These are phyloP conservation scores for Prinsepia uniflora DNA, from an alignment of 306 rosid species.

Conservation along the genomic window DNA sequence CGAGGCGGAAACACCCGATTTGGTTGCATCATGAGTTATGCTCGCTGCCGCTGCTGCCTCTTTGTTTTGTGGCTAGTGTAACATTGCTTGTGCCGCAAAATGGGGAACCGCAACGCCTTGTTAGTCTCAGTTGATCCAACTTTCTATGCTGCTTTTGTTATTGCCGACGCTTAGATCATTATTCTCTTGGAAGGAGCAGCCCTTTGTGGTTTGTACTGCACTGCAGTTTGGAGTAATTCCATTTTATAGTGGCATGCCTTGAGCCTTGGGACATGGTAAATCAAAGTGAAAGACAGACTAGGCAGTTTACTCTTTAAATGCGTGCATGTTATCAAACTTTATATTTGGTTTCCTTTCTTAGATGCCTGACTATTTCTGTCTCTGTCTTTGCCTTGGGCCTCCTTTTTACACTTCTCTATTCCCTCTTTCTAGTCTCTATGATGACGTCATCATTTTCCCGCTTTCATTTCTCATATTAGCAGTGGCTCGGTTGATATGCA, in stretches of 20 bases:
- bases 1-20: constrained; percentile 98
- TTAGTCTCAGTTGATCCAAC: constrained; percentile 31
- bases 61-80: constrained; percentile 47
- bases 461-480: too few relatives aligned
- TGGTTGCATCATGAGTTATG: constrained; percentile 65
- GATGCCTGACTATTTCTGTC: neutral
- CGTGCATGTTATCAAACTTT: constrained; percentile 31
- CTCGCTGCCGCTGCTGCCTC: neutral
- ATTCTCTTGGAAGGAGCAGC: constrained; percentile 48
- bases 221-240: constrained; percentile 51
- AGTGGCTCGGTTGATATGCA: too few relatives aligned
- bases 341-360: constrained; percentile 46
- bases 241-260: constrained; percentile 43
- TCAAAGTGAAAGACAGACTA: constrained; percentile 25
- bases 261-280: constrained; percentile 43
- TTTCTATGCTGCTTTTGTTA: constrained; percentile 40
- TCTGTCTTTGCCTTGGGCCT: neutral
- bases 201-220: constrained; percentile 23
- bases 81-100: constrained; percentile 34
- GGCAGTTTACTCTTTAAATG: constrained; percentile 37
- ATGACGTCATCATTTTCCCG: neutral
- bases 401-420: neutral
- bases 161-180: constrained; percentile 44
- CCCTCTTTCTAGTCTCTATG: neutral
- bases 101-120: constrained; percentile 27